These are phyloP conservation scores for Rhododendron ferrugineum DNA, from an alignment of 148 eudicot species.

Conservation along the genomic window DNA sequence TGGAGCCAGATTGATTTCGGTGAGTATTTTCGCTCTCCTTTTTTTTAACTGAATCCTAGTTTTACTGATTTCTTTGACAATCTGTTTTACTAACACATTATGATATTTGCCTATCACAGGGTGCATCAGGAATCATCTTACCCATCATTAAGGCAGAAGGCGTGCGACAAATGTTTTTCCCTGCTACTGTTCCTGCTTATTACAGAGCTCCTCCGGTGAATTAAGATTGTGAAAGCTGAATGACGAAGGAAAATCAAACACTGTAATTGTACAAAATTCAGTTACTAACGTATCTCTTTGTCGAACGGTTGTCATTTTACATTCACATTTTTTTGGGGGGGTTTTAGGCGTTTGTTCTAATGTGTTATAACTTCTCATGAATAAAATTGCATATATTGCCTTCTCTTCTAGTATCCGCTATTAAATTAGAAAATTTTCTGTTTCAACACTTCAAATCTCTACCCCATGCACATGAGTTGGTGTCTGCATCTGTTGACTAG, in stretches of 20 bases:
- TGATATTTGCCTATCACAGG: constrained; percentile 24
- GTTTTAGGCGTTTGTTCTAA: constrained; percentile 1
- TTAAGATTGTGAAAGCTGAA: not conserved
- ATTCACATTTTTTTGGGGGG: not conserved
- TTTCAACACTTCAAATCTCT: not conserved
- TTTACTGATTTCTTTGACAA: not conserved
- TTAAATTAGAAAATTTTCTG: not conserved
- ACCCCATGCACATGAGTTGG: not conserved
- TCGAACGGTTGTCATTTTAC: not conserved
- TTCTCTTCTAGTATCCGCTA: not conserved
- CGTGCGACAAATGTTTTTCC: constrained; percentile 89
- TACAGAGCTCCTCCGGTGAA: constrained; percentile 69
- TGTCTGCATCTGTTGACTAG: not conserved
- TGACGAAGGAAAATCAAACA: not conserved
- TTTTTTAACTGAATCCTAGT: not conserved
- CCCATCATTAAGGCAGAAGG: constrained; percentile 96
- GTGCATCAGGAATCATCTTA: constrained; percentile 83
- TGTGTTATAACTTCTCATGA: not conserved
- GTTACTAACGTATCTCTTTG: not conserved
- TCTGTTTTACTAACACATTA: not conserved
- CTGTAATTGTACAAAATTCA: not conserved
- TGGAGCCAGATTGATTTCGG: constrained; percentile 74
- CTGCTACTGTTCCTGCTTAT: constrained; percentile 85
- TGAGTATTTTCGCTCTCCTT: constrained; percentile 20
- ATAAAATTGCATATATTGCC: not conserved